Conservation (phyloP, 192 early-diverging fungal species). For the Coemansia sp. region DNA sequence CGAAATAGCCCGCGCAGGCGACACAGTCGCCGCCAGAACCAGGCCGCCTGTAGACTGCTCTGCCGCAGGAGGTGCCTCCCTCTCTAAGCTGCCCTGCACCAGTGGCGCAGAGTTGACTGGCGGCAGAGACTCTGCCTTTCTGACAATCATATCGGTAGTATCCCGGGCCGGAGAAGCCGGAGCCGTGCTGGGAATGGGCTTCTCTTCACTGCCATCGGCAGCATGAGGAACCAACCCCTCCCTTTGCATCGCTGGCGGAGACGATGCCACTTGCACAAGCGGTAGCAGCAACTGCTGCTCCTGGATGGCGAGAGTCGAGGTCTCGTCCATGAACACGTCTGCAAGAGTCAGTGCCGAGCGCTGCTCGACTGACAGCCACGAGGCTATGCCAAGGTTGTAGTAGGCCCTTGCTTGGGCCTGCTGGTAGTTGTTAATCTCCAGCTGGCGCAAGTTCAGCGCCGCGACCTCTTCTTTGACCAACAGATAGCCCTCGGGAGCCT, state of each 20-base stretch:
- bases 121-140: neutral
- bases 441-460: conserved; percentile 24
- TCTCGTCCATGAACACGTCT: conserved; percentile 36
- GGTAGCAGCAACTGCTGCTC: neutral
- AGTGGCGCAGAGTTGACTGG: neutral
- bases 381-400: conserved; percentile 24
- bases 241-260: neutral
- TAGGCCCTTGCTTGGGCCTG: conserved; percentile 33
- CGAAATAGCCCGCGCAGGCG: neutral
- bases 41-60: neutral
- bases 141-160: neutral
- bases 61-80: neutral
- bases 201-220: neutral
- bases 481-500: conserved; percentile 32
- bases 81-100: neutral
- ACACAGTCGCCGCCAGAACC: neutral
- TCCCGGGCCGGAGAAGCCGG: neutral
- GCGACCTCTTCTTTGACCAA: conserved; percentile 23
- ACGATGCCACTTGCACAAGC: neutral
- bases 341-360: conserved; percentile 36
- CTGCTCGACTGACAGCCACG: conserved; percentile 25
- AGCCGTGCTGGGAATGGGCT: neutral
- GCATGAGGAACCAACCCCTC: neutral
- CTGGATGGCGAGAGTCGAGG: neutral
- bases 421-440: conserved; percentile 4